Conservation (phyloP, 176 grass and related monocot genomes). For the Alopecurus myosuroides region DNA sequence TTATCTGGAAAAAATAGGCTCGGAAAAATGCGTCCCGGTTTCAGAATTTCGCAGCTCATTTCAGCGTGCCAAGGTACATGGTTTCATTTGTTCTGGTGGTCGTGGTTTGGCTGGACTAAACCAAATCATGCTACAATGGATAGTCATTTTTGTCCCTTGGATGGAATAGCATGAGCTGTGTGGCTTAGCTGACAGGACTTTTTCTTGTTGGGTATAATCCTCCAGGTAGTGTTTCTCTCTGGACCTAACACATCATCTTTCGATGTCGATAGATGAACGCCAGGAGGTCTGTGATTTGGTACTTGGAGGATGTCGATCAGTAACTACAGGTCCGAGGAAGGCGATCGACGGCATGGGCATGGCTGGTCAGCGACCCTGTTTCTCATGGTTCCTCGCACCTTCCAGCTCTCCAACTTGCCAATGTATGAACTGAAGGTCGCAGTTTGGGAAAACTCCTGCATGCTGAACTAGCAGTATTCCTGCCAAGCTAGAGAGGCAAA, state of each 20-base stretch:
- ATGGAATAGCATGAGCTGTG: background rate
- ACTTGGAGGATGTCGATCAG: conserved; percentile 7
- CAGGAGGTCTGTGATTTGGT: background rate
- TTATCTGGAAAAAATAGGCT: background rate
- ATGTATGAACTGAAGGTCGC: background rate
- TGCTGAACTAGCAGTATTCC: conserved; percentile 21
- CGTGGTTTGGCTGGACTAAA: background rate
- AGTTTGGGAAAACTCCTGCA: no score
- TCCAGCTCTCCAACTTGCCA: no score
- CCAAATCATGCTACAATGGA: background rate
- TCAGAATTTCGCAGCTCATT: background rate
- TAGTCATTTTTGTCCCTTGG: background rate
- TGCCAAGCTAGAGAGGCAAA: background rate
- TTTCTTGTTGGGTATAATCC: background rate
- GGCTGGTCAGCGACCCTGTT: background rate
- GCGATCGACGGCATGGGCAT: background rate
- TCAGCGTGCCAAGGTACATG: background rate
- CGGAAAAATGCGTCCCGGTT: background rate
- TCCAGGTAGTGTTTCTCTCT: background rate
- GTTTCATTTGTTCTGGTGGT: background rate
- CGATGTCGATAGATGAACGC: background rate
- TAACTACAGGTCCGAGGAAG: background rate
- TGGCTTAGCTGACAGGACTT: background rate
- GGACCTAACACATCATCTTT: conserved; percentile 5
- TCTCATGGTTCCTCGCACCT: no score